These are phyloP conservation scores for Botrytis paeoniae DNA, from an alignment of 2,329 filamentous ascomycete genomes.

Conservation along the genomic window DNA sequence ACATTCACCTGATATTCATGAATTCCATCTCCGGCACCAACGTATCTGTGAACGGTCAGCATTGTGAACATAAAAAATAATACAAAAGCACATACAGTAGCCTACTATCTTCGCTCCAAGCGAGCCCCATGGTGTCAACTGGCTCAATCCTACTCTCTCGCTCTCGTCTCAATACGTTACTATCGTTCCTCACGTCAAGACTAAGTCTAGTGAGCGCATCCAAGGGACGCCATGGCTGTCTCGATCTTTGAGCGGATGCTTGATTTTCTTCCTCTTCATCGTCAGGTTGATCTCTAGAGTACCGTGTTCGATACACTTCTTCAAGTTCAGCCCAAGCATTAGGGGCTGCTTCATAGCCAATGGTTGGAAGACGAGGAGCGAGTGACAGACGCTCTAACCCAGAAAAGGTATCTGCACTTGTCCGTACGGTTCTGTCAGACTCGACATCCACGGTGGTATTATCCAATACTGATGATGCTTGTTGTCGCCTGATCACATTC, in stretches of 20 bases:
- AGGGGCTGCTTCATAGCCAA: constrained; percentile 33
- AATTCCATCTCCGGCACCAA: constrained; percentile 69
- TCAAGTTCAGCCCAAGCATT: constrained; percentile 45
- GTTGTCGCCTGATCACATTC: constrained; percentile 19
- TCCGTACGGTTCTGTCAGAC: constrained; percentile 19
- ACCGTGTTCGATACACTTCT: constrained; percentile 41
- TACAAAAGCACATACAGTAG: constrained; percentile 49
- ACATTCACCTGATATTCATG: constrained; percentile 70
- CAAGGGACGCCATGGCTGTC: constrained; percentile 33
- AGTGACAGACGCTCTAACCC: constrained; percentile 30
- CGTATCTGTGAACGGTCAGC: constrained; percentile 46
- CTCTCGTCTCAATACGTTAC: constrained; percentile 33
- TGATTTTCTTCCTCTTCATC: constrained; percentile 35
- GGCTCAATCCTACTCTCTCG: constrained; percentile 26
- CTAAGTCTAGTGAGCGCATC: constrained; percentile 24
- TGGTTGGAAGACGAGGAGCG: constrained; percentile 31
- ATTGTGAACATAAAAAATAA: background rate
- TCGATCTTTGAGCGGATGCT: constrained; percentile 35
- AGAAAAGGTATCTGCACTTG: constrained; percentile 31
- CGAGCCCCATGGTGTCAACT: constrained; percentile 59
- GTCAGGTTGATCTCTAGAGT: constrained; percentile 34
- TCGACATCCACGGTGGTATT: constrained; percentile 29
- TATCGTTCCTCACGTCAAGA: constrained; percentile 35
- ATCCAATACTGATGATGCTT: constrained; percentile 32
- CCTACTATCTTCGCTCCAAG: constrained; percentile 60